Base-by-base conservation (phyloP, 1,284 basidiomycete species). In the Malassezia slooffiae region DNA sequence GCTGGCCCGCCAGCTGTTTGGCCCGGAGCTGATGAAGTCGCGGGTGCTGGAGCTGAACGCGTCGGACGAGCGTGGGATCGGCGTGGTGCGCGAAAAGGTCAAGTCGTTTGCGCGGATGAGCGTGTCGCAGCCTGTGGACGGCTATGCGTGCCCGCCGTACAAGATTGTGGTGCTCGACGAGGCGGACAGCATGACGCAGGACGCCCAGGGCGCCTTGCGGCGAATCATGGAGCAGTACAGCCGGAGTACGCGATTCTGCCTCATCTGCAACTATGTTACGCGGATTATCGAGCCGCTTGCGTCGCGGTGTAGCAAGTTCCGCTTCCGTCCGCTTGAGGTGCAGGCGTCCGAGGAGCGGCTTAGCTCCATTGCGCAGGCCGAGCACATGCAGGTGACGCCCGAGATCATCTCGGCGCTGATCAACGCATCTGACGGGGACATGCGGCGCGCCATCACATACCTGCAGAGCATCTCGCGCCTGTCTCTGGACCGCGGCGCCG, bases 91-190 rank as follows among this genome's bases (percentile, higher is more conserved):
- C 57, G 93, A 97, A 49, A 97, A 97, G 75, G 85, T 99, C 75
- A 99, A 99, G 74, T 83, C 83, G 65, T 99, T 99, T 72, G 93
- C 93, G 16, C 82, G 88, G 52, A 57, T 70, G 19, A 65, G 71
- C 9, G 72, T 74, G 13, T 71, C 58, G 10, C 32, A 15, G 12
- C 38, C 40, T 13, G 16, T 16, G 5, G 9, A 2, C 38, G 13
- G 32, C 19, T 96, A 93, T 66, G 90, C 91, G 20, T 95, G 86
- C 65, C 93, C 93, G 23, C 91, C 93, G 0, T 99, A 88, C 75
- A 99, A 99, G 72, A 93, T 99, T 60, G 84, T 99, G 68, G 96
- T 99, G 52, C 78, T 99, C 15, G 93, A 99, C 65, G 93, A 99
- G 73, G 93, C 93, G 28, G 93, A 99, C 70, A 91, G 87, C 11